Percentiles rank a stretch among this genome's conserved stretches.
These are phyloP conservation scores for Fusarium humuli DNA, from an alignment of 2,329 filamentous ascomycete species.

Conservation along the genomic window DNA sequence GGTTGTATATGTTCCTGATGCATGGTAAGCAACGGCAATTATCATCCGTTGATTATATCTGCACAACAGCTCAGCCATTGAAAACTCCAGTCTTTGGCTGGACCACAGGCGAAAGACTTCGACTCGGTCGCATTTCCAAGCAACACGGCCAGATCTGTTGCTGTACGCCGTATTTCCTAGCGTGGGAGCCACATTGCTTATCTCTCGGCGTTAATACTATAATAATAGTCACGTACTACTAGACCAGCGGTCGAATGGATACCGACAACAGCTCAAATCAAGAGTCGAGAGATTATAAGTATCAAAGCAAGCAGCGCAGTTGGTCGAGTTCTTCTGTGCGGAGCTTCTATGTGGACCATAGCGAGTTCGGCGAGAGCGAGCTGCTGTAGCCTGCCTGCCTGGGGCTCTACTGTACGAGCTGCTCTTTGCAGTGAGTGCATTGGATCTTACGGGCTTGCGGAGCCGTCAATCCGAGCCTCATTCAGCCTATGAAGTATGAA, in stretches of 20 bases:
- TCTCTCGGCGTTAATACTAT: conserved; percentile 34
- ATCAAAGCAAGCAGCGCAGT: conserved; percentile 38
- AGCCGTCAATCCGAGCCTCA: conserved; percentile 31
- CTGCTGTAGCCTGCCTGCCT: neutral
- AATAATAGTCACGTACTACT: conserved; percentile 6
- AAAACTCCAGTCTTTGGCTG: neutral
- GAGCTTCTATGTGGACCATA: conserved; percentile 39
- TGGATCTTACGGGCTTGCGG: conserved; percentile 36
- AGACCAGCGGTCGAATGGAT: conserved; percentile 36
- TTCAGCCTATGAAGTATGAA: conserved; percentile 27
- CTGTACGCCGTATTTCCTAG: conserved; percentile 39
- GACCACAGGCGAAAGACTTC: conserved; percentile 2
- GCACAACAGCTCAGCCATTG: conserved; percentile 5
- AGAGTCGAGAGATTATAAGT: conserved; percentile 48
- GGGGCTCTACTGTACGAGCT: neutral
- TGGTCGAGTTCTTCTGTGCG: conserved; percentile 28
- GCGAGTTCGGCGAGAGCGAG: conserved; percentile 39
- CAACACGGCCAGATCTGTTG: conserved; percentile 19
- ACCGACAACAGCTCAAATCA: conserved; percentile 40
- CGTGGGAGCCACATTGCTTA: conserved; percentile 40
- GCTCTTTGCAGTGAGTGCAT: conserved; percentile 4
- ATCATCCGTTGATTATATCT: conserved; percentile 15
- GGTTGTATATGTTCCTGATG: conserved; percentile 16
- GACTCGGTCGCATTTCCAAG: conserved; percentile 30
- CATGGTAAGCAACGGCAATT: conserved; percentile 25